These are phyloP conservation scores for Rutstroemia sydowiana DNA, from an alignment of 2,329 filamentous ascomycete genomes.

Conservation along the genomic window DNA sequence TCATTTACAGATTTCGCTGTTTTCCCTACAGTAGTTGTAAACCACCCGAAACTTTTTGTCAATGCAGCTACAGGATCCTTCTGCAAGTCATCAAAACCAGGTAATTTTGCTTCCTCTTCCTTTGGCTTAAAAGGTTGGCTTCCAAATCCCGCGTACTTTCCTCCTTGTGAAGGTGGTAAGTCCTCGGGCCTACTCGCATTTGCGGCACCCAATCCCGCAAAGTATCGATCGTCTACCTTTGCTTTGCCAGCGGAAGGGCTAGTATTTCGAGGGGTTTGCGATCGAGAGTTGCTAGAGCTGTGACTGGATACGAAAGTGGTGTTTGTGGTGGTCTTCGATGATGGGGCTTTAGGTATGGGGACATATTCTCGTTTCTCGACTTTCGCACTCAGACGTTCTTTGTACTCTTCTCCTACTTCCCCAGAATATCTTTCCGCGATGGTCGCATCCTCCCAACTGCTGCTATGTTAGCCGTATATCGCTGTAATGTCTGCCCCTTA, in stretches of 20 bases:
- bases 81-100: conserved; percentile 79
- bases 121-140: conserved; percentile 52
- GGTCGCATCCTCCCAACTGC: conserved; percentile 67
- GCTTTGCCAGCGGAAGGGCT: conserved; percentile 38
- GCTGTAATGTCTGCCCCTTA: not conserved
- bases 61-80: conserved; percentile 83
- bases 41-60: conserved; percentile 92
- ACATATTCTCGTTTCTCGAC: conserved; percentile 85
- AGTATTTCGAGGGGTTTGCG: conserved; percentile 19
- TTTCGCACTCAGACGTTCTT: conserved; percentile 79
- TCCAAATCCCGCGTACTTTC: conserved; percentile 88
- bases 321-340: not conserved
- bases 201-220: conserved; percentile 73
- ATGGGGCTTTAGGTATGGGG: conserved; percentile 51
- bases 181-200: conserved; percentile 70
- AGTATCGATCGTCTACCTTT: conserved; percentile 79
- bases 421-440: conserved; percentile 87
- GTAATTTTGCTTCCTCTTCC: conserved; percentile 42
- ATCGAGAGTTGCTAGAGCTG: conserved; percentile 8
- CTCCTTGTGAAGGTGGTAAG: conserved; percentile 80
- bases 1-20: conserved; percentile 88
- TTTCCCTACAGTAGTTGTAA: conserved; percentile 79
- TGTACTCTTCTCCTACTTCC: conserved; percentile 90
- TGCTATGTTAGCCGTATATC: conserved; percentile 7
- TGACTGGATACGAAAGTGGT: conserved; percentile 7